Conservation (phyloP, 1,284 basidiomycete species). For the Ceratorhiza oryzae-sativae region DNA sequence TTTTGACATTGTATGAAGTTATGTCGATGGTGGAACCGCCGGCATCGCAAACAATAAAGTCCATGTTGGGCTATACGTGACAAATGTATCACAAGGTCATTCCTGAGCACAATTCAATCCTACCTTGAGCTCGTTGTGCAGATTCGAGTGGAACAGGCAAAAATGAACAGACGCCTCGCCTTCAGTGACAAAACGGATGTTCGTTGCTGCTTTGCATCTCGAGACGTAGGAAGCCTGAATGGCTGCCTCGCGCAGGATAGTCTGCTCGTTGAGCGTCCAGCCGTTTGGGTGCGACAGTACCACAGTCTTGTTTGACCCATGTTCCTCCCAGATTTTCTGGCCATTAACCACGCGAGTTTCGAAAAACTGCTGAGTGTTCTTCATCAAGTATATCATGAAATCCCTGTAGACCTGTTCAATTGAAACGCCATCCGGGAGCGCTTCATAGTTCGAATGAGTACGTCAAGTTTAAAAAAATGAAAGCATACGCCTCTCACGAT, state of each 20-base stretch:
- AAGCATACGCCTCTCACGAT: slow-evolving; percentile 8
- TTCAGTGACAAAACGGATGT: slow-evolving; percentile 38
- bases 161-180: slow-evolving; percentile 42
- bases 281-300: slow-evolving; percentile 39
- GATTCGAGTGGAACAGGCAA: slow-evolving; percentile 32
- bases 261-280: slow-evolving; percentile 31
- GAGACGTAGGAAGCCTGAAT: slow-evolving; percentile 9
- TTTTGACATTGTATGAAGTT: background rate
- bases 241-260: slow-evolving; percentile 27
- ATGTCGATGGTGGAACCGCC: background rate
- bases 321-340: slow-evolving; percentile 26
- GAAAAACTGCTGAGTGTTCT: slow-evolving; percentile 34
- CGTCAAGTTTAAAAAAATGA: too few relatives aligned
- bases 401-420: slow-evolving; percentile 26
- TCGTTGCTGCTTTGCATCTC: background rate
- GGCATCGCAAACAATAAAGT: background rate
- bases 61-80: background rate
- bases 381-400: slow-evolving; percentile 36
- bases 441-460: too few relatives aligned
- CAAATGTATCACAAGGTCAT: too few relatives aligned
- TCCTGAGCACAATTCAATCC: background rate
- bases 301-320: background rate
- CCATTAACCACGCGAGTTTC: slow-evolving; percentile 32
- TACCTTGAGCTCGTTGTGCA: slow-evolving; percentile 17
- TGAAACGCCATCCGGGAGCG: slow-evolving; percentile 21